Conservation (phyloP, 2,329 filamentous ascomycete genomes). For the Teratosphaeria pseudoeucalypti region DNA sequence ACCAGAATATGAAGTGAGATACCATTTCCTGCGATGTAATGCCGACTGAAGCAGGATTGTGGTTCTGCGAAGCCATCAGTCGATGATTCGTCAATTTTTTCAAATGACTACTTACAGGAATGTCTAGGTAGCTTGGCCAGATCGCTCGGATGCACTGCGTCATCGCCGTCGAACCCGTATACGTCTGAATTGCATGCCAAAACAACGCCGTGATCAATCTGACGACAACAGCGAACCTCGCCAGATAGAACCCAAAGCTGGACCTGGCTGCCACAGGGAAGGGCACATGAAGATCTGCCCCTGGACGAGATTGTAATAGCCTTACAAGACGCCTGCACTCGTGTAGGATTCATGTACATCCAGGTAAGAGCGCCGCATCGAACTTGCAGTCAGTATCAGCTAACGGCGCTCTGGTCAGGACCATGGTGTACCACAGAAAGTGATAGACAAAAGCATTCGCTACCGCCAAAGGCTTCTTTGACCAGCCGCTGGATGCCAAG, state of each 20-base stretch:
- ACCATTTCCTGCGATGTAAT: slow-evolving; percentile 48
- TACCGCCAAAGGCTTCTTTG: slow-evolving; percentile 22
- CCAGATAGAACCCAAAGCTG: slow-evolving; percentile 49
- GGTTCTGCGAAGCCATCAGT: slow-evolving; percentile 35
- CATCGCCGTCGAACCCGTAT: slow-evolving; percentile 49
- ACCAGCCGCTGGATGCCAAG: slow-evolving; percentile 34
- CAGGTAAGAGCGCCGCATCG: slow-evolving; percentile 1
- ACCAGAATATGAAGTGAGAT: slow-evolving; percentile 49
- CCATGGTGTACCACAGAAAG: slow-evolving; percentile 51
- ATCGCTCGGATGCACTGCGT: slow-evolving; percentile 45
- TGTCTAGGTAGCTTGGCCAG: slow-evolving; percentile 45
- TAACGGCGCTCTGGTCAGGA: slow-evolving; percentile 37
- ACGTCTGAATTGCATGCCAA: slow-evolving; percentile 58
- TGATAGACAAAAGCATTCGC: slow-evolving; percentile 9
- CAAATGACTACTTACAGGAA: not conserved
- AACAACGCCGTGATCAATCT: slow-evolving; percentile 46
- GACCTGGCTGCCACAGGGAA: slow-evolving; percentile 48
- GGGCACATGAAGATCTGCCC: slow-evolving; percentile 40
- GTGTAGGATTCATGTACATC: slow-evolving; percentile 17
- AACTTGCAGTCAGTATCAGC: not conserved
- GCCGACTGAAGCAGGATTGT: slow-evolving; percentile 40
- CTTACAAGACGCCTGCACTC: slow-evolving; percentile 13
- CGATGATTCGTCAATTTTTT: not conserved
- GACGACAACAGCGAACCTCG: slow-evolving; percentile 44
- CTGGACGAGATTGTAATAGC: slow-evolving; percentile 9